phyloP scores from a whole-genome alignment of 2,329 filamentous ascomycete species.

The Colletotrichum sidae region DNA sequence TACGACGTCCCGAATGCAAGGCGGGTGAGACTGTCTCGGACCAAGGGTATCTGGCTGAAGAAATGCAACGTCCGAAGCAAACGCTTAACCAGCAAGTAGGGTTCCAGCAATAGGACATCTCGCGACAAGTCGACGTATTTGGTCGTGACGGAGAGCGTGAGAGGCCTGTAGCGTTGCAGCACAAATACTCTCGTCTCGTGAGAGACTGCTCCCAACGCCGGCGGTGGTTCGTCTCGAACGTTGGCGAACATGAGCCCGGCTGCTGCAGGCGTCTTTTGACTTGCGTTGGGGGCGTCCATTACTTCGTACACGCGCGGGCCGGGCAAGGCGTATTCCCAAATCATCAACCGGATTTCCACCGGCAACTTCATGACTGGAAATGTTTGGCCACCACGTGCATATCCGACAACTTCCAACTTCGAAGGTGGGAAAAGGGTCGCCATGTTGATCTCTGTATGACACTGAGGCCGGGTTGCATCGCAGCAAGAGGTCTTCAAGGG shows the following conservation, averaged over 20 bases:
- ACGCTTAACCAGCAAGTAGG: constrained; percentile 59
- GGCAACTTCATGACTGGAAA: constrained; percentile 48
- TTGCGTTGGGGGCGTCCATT: constrained; percentile 57
- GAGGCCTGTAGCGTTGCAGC: constrained; percentile 55
- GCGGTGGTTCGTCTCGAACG: constrained; percentile 57
- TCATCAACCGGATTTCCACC: constrained; percentile 57
- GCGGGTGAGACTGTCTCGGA: constrained; percentile 53
- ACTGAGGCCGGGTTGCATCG: constrained; percentile 31
- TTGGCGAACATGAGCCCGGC: constrained; percentile 60
- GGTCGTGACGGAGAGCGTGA: constrained; percentile 57
- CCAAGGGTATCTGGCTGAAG: constrained; percentile 57
- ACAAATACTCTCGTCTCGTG: constrained; percentile 57
- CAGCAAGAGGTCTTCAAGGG: constrained; percentile 30
- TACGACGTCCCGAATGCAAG: constrained; percentile 61
- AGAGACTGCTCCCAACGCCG: constrained; percentile 56
- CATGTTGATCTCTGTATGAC: constrained; percentile 34
- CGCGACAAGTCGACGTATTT: constrained; percentile 59
- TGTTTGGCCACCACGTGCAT: constrained; percentile 3
- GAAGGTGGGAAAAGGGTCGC: constrained; percentile 23
- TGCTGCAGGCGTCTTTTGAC: constrained; percentile 52
- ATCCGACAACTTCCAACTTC: constrained; percentile 1
- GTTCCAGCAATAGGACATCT: constrained; percentile 60
- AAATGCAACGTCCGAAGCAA: constrained; percentile 59
- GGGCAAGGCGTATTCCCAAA: constrained; percentile 59
- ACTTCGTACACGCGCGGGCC: constrained; percentile 59